Conservation (phyloP, 164 flowering plant genomes). For the Sextonia rubra region DNA sequence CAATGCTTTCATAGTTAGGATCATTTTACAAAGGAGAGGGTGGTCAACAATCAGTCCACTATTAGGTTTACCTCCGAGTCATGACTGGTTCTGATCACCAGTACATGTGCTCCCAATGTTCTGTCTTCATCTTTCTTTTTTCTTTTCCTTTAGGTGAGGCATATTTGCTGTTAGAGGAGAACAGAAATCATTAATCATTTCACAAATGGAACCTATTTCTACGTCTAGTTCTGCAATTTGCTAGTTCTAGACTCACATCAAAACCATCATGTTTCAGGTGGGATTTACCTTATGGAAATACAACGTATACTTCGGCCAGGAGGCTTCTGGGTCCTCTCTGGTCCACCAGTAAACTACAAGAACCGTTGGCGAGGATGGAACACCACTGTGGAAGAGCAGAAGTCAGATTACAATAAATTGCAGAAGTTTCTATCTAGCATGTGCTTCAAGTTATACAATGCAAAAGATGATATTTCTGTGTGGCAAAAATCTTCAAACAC, state of each 20-base stretch:
- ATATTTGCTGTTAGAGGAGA: not conserved
- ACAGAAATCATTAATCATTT: not conserved
- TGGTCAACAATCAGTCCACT: not conserved
- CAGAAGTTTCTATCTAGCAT: conserved; percentile 68
- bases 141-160: too few relatives aligned
- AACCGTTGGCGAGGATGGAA: conserved; percentile 95
- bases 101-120: not conserved
- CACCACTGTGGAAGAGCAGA: conserved; percentile 89
- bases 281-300: conserved; percentile 86
- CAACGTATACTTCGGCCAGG: conserved; percentile 97
- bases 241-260: not conserved
- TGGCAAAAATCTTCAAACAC: conserved; percentile 77
- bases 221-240: not conserved
- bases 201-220: too few relatives aligned
- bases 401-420: conserved; percentile 74
- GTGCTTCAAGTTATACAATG: conserved; percentile 82
- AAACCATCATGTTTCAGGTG: conserved; percentile 51
- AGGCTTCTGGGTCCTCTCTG: conserved; percentile 97
- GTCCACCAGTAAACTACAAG: conserved; percentile 97
- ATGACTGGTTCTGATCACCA: not conserved
- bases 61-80: not conserved
- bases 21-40: too few relatives aligned
- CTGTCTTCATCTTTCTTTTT: not conserved
- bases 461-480: conserved; percentile 91
- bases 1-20: too few relatives aligned